Evolutionary conservation across 352 stramenopile genomes (phyloP), one percentile per base, ranked within the genome.

Genomic region (Globisporangium iwayamae): DNA sequence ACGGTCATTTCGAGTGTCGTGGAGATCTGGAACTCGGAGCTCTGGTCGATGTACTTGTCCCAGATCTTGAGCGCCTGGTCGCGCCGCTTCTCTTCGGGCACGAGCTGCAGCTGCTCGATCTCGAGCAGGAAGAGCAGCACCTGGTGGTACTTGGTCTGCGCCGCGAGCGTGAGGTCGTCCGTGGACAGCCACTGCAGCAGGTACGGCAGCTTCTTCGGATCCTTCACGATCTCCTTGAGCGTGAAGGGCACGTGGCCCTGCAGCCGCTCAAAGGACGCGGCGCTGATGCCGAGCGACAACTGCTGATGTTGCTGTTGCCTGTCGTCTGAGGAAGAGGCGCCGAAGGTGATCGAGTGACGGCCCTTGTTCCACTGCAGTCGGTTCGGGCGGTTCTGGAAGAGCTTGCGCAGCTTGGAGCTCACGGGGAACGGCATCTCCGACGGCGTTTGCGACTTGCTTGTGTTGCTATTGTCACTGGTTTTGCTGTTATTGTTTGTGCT

Each of bases 181-280:
- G 70, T 67, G 1, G 79, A 90, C 25, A 95, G 80, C 80, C 82
- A 95, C 16, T 84, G 79, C 56, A 94, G 65, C 46, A 95, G 54
- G 63, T 87, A 95, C 51, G 85, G 87, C 47, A 95, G 70, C 54
- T 91, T 95, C 68, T 94, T 95, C 5, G 84, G 79, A 66, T 95
- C 87, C 38, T 91, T 91, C 4, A 94, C 83, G 57, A 95, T 87
- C 59, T 94, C 84, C 52, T 93, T 89, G 20, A 94, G 76, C 25
- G 86, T 89, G 60, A 91, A 90, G 6, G 82, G 86, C 60, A 91
- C 78, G 68, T 94, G 84, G 55, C 80, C 83, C 66, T 92, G 85
- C 39, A 94, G 65, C 5, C 78, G 74, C 65, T 91, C 75, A 71
- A 89, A 90, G 43, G 76, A 90, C n/a, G 71, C 76, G 1, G 70